Evolutionary conservation across 2,329 filamentous ascomycete species (phyloP).

Genomic region (Harringtonia lauricola): DNA sequence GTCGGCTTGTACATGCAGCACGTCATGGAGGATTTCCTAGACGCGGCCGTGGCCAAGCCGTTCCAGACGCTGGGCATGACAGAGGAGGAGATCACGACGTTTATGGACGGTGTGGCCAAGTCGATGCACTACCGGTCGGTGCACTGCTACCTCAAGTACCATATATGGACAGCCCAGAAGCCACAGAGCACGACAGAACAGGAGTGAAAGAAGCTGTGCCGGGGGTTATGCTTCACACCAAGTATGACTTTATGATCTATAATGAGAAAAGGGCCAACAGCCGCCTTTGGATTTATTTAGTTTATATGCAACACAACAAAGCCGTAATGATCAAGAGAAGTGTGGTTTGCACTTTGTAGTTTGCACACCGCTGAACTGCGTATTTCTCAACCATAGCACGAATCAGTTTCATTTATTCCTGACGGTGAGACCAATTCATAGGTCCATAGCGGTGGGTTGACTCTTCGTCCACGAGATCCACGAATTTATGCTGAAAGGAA

Average conservation of each 20-base stretch:
- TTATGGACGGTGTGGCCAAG: conserved; percentile 11
- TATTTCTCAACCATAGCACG: no score
- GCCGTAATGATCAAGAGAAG: no score
- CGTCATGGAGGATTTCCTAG: conserved; percentile 16
- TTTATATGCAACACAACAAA: no score
- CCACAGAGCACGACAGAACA: conserved; percentile 12
- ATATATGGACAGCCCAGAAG: conserved; percentile 12
- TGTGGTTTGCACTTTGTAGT: no score
- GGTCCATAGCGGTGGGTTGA: no score
- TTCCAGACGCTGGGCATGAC: conserved; percentile 10
- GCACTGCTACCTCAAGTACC: conserved; percentile 6
- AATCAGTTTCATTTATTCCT: no score
- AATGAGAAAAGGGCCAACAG: no score
- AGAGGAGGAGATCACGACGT: conserved; percentile 41
- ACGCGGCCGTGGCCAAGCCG: conserved; percentile 9
- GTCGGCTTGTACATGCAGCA: conserved; percentile 24
- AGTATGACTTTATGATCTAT: neutral
- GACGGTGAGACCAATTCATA: no score
- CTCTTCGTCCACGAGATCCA: no score
- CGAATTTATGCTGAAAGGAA: no score
- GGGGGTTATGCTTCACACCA: neutral
- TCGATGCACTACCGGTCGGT: conserved; percentile 24
- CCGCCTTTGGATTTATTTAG: no score
- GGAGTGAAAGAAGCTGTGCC: neutral
- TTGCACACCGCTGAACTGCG: no score